A percentile compares a stretch with the other conserved stretches of the same genome.
Evolutionary conservation across 331 rosid genomes (phyloP).

Genomic region (Malus hybrid): DNA sequence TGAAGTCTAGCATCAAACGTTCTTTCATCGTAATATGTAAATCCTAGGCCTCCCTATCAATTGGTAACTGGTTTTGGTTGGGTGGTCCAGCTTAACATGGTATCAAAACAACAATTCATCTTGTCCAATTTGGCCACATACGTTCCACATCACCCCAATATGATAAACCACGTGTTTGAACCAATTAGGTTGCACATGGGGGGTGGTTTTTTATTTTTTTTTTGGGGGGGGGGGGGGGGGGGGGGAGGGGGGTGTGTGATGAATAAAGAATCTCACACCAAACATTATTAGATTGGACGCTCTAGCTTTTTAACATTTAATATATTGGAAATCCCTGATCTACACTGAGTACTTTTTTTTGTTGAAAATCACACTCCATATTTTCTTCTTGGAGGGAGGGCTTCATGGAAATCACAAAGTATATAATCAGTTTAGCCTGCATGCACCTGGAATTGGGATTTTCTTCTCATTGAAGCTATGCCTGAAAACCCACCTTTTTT

Average conservation of each 20-base stretch:
- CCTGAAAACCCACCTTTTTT: neutral
- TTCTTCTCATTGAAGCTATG: constrained; percentile 3
- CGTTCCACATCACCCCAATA: neutral
- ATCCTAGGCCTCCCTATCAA: neutral
- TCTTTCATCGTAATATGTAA: neutral
- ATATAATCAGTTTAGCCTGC: neutral
- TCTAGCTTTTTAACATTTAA: neutral
- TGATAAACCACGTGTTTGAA: neutral
- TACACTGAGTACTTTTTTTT: neutral
- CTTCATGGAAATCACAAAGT: neutral
- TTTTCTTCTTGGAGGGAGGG: neutral
- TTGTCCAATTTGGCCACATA: neutral
- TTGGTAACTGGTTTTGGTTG: neutral
- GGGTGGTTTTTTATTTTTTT: neutral
- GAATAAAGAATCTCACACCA: neutral
- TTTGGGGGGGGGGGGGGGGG: no score
- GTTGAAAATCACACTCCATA: neutral
- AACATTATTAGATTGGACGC: neutral
- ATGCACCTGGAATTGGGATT: neutral
- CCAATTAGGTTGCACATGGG: neutral
- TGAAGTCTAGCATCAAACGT: neutral
- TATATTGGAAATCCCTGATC: neutral
- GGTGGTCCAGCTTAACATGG: neutral
- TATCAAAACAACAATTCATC: neutral
- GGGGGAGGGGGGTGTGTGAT: neutral